Evolutionary conservation across 352 stramenopile species (phyloP), one percentile per base, ranked within the genome.

Genomic region (Blastocystis sp.): DNA sequence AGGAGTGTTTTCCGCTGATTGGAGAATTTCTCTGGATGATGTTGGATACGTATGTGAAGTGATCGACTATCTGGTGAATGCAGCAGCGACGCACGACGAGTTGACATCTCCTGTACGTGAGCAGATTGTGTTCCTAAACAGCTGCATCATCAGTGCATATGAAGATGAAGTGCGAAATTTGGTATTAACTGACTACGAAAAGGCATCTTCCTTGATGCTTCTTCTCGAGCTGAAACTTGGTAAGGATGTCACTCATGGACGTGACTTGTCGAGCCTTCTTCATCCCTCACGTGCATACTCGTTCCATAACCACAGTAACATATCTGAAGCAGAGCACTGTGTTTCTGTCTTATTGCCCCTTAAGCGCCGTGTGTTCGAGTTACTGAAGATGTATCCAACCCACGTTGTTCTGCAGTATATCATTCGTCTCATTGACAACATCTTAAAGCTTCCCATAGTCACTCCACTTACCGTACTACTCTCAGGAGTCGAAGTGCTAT

Each of bases 401-500:
- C 87, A 90, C n/a, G 41, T 76, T 20, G 23, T 69, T 75, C 23
- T 90, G n/a, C 13, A 59, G 73, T 89, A 84, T 53, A 26, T 66
- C 39, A 29, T n/a, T 23, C 62, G 77, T 29, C 92, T 45, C 93
- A 95, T 92, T 64, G 91, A 96, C 41, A 84, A 92, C n/a, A 92
- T 94, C 63, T 87, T 92, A 39, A 91, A 95, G 87, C 69, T 94
- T 29, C 75, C 80, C 20, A 69, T 93, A 64, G 90, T 79, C 39
- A 91, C 91, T 43, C 91, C 93, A 63, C 88, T 95, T 43, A 92
- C 90, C 9, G 96, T 97, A 37, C 95, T 97, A 13, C 93, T 99
- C 50, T 95, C 94, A 53, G 96, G 96, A 37, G 92, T 99, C 11
- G 96, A 99, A 91, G 91, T 98, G 1, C 91, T 99, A 50, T 91